phyloP scores from a whole-genome alignment of 441 rosid genomes.

The Populus tomentosa region DNA sequence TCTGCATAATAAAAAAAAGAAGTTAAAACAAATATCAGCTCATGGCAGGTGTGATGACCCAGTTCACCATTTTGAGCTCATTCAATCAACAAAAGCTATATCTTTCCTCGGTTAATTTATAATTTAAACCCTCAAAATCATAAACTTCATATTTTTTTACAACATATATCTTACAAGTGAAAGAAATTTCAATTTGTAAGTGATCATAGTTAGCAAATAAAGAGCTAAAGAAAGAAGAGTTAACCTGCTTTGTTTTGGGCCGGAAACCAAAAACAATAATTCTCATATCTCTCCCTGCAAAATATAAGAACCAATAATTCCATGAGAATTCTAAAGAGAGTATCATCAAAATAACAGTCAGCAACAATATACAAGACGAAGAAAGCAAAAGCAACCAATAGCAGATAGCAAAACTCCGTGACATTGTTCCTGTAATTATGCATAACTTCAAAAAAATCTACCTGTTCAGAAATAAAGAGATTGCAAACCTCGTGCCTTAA shows the following conservation, averaged over 20 bases:
- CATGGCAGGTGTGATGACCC: not conserved
- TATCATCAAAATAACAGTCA: conserved; percentile 11
- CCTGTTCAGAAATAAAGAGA: not conserved
- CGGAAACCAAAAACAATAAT: conserved; percentile 89
- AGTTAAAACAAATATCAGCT: not conserved
- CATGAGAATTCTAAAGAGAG: conserved; percentile 1
- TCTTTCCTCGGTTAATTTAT: not conserved
- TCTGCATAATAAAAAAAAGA: conserved; percentile 39
- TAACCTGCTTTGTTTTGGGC: conserved; percentile 87
- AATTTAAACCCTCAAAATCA: not conserved
- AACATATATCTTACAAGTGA: not conserved
- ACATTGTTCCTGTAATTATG: not conserved
- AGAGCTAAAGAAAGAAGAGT: not conserved
- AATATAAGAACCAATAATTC: conserved; percentile 16
- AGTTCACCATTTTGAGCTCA: not conserved
- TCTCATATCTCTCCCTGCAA: conserved; percentile 98
- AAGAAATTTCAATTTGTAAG: not conserved
- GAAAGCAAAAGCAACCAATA: not conserved
- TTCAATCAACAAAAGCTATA: not conserved
- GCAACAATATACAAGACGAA: not conserved
- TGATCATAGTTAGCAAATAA: not conserved
- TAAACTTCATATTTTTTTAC: not conserved
- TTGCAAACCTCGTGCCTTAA: not conserved
- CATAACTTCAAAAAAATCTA: not conserved
- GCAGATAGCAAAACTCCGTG: not conserved